Percentiles rank a stretch among this genome's conserved stretches.
Evolutionary conservation across 176 grass and related monocot genomes (phyloP).

Genomic region (Musa schizocarpa): DNA sequence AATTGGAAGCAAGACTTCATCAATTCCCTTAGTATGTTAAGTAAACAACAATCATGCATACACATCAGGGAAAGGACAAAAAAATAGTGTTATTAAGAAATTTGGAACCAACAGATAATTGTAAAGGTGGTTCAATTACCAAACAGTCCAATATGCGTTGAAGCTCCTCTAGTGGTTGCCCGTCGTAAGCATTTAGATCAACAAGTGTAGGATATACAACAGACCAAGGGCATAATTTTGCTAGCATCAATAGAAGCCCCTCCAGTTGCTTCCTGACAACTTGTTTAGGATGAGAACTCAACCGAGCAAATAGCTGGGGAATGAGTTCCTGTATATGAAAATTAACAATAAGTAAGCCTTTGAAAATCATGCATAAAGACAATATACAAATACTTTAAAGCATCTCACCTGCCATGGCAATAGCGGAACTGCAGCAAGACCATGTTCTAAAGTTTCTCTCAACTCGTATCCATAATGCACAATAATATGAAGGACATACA

Average conservation of each 20-base stretch:
- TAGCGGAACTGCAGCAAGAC: slow-evolving; percentile 64
- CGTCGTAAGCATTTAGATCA: slow-evolving; percentile 86
- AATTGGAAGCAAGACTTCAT: not conserved
- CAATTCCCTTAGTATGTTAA: not conserved
- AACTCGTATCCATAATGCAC: slow-evolving; percentile 85
- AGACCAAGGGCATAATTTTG: slow-evolving; percentile 71
- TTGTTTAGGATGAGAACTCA: slow-evolving; percentile 87
- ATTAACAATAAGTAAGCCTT: slow-evolving; percentile 20
- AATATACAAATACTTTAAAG: slow-evolving; percentile 13
- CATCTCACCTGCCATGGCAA: slow-evolving; percentile 75
- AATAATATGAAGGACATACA: slow-evolving; percentile 83
- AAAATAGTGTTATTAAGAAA: not conserved
- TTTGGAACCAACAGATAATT: not conserved
- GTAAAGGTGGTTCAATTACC: slow-evolving; percentile 28
- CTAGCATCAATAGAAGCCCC: slow-evolving; percentile 77
- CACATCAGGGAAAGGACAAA: not conserved
- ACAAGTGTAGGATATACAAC: slow-evolving; percentile 92
- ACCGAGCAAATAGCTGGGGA: slow-evolving; percentile 88
- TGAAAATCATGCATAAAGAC: slow-evolving; percentile 11
- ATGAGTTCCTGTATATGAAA: slow-evolving; percentile 67
- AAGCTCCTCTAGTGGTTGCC: slow-evolving; percentile 68
- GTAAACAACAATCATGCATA: slow-evolving; percentile 1
- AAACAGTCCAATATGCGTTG: slow-evolving; percentile 65
- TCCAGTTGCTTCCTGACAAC: slow-evolving; percentile 73
- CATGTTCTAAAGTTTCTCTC: slow-evolving; percentile 58